phyloP scores from a whole-genome alignment of 2,329 filamentous ascomycete species.

The Cladosporium sp. region DNA sequence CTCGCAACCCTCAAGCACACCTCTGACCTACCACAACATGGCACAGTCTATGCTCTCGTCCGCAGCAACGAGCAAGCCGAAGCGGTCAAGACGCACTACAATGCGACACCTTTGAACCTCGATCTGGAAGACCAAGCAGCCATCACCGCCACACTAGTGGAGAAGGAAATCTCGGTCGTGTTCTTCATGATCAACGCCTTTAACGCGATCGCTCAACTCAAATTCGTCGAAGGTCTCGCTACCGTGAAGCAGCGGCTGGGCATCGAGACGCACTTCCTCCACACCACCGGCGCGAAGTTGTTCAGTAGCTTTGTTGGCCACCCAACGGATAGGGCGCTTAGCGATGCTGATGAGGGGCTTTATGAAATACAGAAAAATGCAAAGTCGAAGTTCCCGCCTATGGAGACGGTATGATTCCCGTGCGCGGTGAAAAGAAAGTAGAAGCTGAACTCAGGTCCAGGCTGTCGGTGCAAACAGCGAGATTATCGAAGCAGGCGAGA shows the following conservation, averaged over 20 bases:
- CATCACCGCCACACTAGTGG: conserved; percentile 34
- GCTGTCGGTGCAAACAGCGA: conserved; percentile 12
- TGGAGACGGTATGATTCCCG: conserved; percentile 23
- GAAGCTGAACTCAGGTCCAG: conserved; percentile 12
- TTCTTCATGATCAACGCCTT: conserved; percentile 44
- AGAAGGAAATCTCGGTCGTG: conserved; percentile 43
- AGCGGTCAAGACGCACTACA: conserved; percentile 37
- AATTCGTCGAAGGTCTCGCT: conserved; percentile 43
- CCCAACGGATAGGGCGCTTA: conserved; percentile 36
- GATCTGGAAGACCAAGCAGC: conserved; percentile 33
- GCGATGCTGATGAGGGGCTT: conserved; percentile 40
- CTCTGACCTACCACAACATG: conserved; percentile 36
- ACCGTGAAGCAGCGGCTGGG: conserved; percentile 39
- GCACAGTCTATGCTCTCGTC: conserved; percentile 43
- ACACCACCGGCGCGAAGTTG: conserved; percentile 48
- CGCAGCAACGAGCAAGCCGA: conserved; percentile 42
- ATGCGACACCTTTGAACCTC: conserved; percentile 38
- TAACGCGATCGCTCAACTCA: conserved; percentile 26
- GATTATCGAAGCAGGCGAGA: conserved; percentile 12
- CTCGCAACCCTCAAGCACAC: conserved; percentile 34
- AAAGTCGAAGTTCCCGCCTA: conserved; percentile 16
- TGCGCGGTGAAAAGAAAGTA: too few relatives aligned
- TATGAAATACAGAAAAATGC: conserved; percentile 41
- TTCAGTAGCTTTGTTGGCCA: conserved; percentile 45
- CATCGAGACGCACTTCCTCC: conserved; percentile 43